Conservation (phyloP, 257 asterid genomes). For the Eucommia ulmoides region DNA sequence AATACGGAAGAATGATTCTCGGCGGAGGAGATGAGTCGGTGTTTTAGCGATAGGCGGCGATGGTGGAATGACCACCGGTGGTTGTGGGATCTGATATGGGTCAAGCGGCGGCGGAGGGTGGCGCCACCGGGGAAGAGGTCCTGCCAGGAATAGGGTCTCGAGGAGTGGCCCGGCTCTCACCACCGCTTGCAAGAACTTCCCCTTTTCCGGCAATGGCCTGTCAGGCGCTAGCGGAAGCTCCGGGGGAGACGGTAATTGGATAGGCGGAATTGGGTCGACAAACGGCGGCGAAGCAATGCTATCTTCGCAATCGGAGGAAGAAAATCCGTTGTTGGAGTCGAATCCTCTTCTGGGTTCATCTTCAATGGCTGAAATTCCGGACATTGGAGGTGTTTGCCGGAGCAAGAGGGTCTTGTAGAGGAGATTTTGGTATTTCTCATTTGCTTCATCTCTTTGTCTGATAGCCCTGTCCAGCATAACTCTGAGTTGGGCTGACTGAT, state of each 20-base stretch:
- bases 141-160: conserved; percentile 80
- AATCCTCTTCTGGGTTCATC: conserved; percentile 45
- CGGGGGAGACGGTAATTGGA: conserved; percentile 5
- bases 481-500: conserved; percentile 45
- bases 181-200: conserved; percentile 69
- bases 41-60: conserved; percentile 11
- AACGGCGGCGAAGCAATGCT: conserved; percentile 67
- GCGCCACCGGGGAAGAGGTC: conserved; percentile 94
- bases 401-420: conserved; percentile 32
- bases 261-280: conserved; percentile 8
- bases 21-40: background rate
- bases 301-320: conserved; percentile 73
- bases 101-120: conserved; percentile 95
- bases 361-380: conserved; percentile 50
- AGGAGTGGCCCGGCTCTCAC: conserved; percentile 88
- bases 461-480: conserved; percentile 30
- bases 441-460: conserved; percentile 51
- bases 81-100: conserved; percentile 61
- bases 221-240: conserved; percentile 20
- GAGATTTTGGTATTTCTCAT: conserved; percentile 36
- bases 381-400: conserved; percentile 33
- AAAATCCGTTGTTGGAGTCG: conserved; percentile 27
- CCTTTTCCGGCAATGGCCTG: conserved; percentile 68
- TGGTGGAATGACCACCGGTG: conserved; percentile 44
- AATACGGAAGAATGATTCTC: conserved; percentile 12